These are phyloP conservation scores for Eimeria sp. DNA, from an alignment of 169 alveolate genomes.

Conservation along the genomic window DNA sequence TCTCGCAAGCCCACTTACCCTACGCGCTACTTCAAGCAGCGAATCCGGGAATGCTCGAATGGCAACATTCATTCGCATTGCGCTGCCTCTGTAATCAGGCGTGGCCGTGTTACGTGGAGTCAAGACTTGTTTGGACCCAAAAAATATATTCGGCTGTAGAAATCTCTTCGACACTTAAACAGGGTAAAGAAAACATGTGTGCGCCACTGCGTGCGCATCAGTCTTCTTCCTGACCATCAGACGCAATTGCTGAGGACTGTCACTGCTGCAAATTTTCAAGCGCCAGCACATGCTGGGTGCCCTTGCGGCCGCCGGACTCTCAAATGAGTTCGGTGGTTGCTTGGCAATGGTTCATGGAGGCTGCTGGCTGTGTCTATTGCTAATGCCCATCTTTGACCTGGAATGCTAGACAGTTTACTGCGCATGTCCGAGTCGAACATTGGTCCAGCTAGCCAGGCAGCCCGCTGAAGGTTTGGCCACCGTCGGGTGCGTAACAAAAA, in stretches of 20 bases:
- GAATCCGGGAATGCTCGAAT: neutral
- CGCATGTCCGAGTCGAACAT: neutral
- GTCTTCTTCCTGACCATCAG: neutral
- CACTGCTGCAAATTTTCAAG: neutral
- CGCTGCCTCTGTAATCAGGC: slow-evolving; percentile 31
- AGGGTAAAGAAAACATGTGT: neutral
- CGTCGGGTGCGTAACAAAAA: neutral
- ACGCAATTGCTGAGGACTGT: neutral
- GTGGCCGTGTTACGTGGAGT: slow-evolving; percentile 85
- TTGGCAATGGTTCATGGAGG: neutral
- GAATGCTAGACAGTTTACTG: no score
- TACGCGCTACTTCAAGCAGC: neutral
- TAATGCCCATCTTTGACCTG: neutral
- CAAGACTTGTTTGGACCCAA: slow-evolving; percentile 88
- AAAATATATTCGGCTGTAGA: slow-evolving; percentile 86
- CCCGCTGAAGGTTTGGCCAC: neutral
- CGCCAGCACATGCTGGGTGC: neutral
- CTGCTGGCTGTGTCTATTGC: neutral
- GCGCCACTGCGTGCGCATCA: neutral
- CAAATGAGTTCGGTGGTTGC: neutral
- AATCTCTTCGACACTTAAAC: slow-evolving; percentile 39
- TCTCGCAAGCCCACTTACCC: neutral
- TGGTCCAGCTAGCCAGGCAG: no score
- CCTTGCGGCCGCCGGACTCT: no score
- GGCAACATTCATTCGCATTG: neutral